These are phyloP conservation scores for cucumber (Cucumis sativus) DNA, from an alignment of 306 rosid genomes.

Conservation along the genomic window Cucumber_9930_V3 NC_026656.2:6000001-6000500, in stretches of 20 bases:
- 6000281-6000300: not conserved
- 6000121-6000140: not conserved
- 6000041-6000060: constrained; percentile 95
- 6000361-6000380: not conserved
- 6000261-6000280: constrained; percentile 53
- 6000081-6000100: constrained; percentile 2
- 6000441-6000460: not conserved
- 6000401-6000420: not conserved
- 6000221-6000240: constrained; percentile 88
- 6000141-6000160: not conserved
- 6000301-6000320: not conserved
- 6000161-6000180: not conserved
- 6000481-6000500: not conserved
- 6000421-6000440: not conserved
- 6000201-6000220: constrained; percentile 98
- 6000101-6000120: not conserved
- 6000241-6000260: constrained; percentile 83
- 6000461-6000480: not conserved
- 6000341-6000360: not conserved
- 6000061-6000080: constrained; percentile 56
- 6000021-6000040: constrained; percentile 80
- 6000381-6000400: not conserved
- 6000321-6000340: not conserved
- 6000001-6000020: constrained; percentile 78
- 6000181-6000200: constrained; percentile 64